Evolutionary conservation across 371 early-diverging fungal genomes (phyloP).

Genomic region (Funneliformis caledonium): DNA sequence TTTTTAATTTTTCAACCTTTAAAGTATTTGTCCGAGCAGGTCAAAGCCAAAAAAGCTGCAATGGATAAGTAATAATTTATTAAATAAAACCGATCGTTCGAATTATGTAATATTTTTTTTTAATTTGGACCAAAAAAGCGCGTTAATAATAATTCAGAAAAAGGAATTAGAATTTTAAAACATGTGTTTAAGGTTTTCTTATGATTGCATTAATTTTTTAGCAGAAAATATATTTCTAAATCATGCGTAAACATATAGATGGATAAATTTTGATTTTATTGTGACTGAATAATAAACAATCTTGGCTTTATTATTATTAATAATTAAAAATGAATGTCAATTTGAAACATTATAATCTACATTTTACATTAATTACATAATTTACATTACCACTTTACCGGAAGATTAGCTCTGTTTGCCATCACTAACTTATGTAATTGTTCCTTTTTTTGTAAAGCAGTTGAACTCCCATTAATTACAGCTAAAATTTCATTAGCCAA

Average conservation of each 20-base stretch:
- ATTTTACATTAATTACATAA: no score
- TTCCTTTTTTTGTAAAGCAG: slow-evolving; percentile 65
- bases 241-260: no score
- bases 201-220: no score
- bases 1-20: not conserved
- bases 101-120: not conserved
- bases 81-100: not conserved
- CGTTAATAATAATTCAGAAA: no score
- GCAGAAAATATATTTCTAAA: no score
- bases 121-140: not conserved
- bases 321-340: not conserved
- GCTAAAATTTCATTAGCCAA: slow-evolving; percentile 84
- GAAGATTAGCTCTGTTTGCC: slow-evolving; percentile 78
- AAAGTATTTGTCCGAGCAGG: slow-evolving; percentile 50
- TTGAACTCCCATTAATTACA: slow-evolving; percentile 74
- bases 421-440: slow-evolving; percentile 69
- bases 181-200: no score
- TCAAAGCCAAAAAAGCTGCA: slow-evolving; percentile 48
- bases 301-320: no score
- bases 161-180: no score
- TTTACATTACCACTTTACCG: slow-evolving; percentile 39
- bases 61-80: not conserved
- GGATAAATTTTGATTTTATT: no score
- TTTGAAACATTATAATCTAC: not conserved
- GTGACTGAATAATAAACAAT: no score